These are phyloP conservation scores for Leonotis leonurus DNA, from an alignment of 257 asterid genomes.

Conservation along the genomic window DNA sequence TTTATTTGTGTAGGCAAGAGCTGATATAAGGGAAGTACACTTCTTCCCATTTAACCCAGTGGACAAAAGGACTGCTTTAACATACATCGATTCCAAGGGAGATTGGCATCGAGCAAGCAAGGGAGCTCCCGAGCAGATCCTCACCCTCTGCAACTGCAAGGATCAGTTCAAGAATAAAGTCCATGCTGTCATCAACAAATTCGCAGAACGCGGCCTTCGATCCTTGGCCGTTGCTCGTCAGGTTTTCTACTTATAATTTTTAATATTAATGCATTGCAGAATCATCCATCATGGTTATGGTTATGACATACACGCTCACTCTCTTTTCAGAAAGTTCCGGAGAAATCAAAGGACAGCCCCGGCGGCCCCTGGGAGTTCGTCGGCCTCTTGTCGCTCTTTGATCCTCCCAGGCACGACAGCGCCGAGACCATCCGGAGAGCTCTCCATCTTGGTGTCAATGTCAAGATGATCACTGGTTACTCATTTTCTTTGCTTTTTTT, in stretches of 20 bases:
- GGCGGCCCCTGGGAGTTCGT: conserved; percentile 87
- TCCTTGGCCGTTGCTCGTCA: conserved; percentile 91
- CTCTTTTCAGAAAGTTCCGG: conserved; percentile 79
- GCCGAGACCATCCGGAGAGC: conserved; percentile 90
- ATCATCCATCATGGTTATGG: too few relatives aligned
- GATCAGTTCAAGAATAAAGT: conserved; percentile 72
- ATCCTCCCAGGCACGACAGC: conserved; percentile 97
- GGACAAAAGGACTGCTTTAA: conserved; percentile 92
- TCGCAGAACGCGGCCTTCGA: conserved; percentile 90
- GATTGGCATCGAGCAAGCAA: conserved; percentile 91
- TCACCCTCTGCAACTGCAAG: conserved; percentile 62
- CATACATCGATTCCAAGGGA: conserved; percentile 56
- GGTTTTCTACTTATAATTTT: too few relatives aligned
- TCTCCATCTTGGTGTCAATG: conserved; percentile 86
- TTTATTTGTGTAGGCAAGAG: conserved; percentile 49
- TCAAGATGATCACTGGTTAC: conserved; percentile 90
- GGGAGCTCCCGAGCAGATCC: conserved; percentile 98
- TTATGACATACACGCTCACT: too few relatives aligned
- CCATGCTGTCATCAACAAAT: conserved; percentile 55
- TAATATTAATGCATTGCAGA: too few relatives aligned
- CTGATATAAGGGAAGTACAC: conserved; percentile 76
- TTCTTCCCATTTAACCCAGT: conserved; percentile 91
- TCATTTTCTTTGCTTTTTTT: not conserved
- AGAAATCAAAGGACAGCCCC: conserved; percentile 62
- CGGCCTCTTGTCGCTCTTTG: conserved; percentile 79